Base-by-base conservation (phyloP, 345 rosid species). In the Nasturtium officinale region DNA sequence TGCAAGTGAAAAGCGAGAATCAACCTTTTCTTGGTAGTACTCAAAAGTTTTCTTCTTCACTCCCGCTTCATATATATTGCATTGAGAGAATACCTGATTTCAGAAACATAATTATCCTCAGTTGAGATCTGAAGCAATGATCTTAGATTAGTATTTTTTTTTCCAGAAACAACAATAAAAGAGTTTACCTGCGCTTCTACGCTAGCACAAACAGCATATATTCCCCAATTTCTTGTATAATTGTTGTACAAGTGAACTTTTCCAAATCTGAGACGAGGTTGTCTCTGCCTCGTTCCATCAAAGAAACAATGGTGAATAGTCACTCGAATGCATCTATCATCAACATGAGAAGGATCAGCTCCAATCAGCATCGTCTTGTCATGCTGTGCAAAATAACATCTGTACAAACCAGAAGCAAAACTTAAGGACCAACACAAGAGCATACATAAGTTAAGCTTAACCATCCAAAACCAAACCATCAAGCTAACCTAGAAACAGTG, bases 291-390 rank as follows among this genome's bases (percentile, higher is more conserved):
- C 1, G 97, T 94, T 47, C 96, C 95, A 77, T 91, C 90, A 45
- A 94, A 94, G 73, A 94, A 91, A 61, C 98, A 94, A 77, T 91
- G 98, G 69, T 94, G 98, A 77, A 91, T 87, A 9, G 97, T 91
- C 55, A 91, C 95, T 46, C 89, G 75, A 5, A 91, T 91, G 61
- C 93, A 88, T 75, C 98, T 84, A 72, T 94, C 97, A 21, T 82
- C 84, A 66, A 83, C 70, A 65, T 90, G 95, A 23, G 89, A 76
- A 21, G 92, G 88, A 75, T 91, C 86, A 5, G 91, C 96, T 68
- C 97, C 97, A 60, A 91, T 91, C 17, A 89, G 86, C 80, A 91
- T 90, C 1, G 94, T 90, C 87, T 95, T 91, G 68, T 88, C 91
- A 81, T 91, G 97, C 4, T 84, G 78, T 1, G 84, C 68, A 80